Evolutionary conservation across 192 early-diverging fungal genomes (phyloP), one percentile per base, ranked within the genome.

Genomic region (Linnemannia exigua): DNA sequence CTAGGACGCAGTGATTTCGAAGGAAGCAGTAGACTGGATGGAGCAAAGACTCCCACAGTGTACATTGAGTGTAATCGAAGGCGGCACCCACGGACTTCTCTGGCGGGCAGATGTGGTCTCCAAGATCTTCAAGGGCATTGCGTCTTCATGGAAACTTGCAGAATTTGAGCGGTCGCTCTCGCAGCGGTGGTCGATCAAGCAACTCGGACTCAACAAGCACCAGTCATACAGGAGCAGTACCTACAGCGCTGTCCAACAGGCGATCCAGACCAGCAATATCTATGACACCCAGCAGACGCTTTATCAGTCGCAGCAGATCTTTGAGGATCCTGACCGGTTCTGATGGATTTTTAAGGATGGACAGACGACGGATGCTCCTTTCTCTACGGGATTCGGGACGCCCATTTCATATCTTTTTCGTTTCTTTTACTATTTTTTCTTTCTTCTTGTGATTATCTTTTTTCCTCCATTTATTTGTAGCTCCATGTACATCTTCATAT

Each of bases 11-110:
- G 84, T 86, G 28, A 89, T 89, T 77, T 82, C 88, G 22, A 73
- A 48, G 54, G 80, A 85, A 51, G 88, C 88, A 4, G 88, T 89
- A 25, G 80, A 87, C 67, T 89, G 88, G 88, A 89, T 89, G 88
- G 88, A 89, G 41, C 77, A 82, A 52, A 50, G 76, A 44, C 71
- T 89, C 68, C 70, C 84, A 46, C 80, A 89, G n/a, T 89, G 88
- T 52, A 89, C 80, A 51, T 71, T 89, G 37, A 89, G 83, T n/a
- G 74, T 89, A 20, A 79, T 89, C n/a, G 88, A 89, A 20, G 84
- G 84, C 25, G 88, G 88, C 17, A 89, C 84, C 5, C 88, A 89
- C 78, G 84, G 83, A 63, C 61, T 89, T 22, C 38, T 89, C 4
- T 87, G 84, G 79, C 67, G 88, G 25, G 84, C 83, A 22, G 88